phyloP scores from a whole-genome alignment of 306 rosid genomes.

The Lotus japonicus region DNA sequence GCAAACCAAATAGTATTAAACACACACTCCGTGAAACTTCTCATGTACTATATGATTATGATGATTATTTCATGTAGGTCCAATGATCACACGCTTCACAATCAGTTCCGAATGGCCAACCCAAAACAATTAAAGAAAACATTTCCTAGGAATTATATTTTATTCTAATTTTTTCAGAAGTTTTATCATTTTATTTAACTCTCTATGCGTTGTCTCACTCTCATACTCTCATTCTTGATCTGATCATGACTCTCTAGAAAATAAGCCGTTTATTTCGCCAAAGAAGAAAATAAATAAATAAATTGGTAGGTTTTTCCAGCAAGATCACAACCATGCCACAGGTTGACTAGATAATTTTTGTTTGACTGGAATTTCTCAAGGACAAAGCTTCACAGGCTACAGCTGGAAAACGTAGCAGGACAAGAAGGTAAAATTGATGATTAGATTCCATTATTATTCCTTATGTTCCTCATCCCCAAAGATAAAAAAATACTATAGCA shows the following conservation, averaged over 20 bases:
- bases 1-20: no score
- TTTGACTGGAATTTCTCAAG: constrained; percentile 49
- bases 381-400: constrained; percentile 36
- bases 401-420: constrained; percentile 94
- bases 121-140: not conserved
- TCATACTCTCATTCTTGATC: constrained; percentile 26
- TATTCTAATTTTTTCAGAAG: not conserved
- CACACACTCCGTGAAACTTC: no score
- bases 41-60: not conserved
- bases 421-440: constrained; percentile 80
- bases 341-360: constrained; percentile 53
- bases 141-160: not conserved
- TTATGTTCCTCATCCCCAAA: constrained; percentile 45
- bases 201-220: not conserved
- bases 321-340: constrained; percentile 42
- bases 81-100: not conserved
- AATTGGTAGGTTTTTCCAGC: constrained; percentile 28
- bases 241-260: constrained; percentile 12
- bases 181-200: not conserved
- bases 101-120: not conserved
- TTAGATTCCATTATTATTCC: constrained; percentile 99
- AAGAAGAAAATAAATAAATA: not conserved
- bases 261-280: constrained; percentile 34
- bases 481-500: not conserved
- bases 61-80: not conserved